Percentiles rank a stretch among this genome's conserved stretches.
Evolutionary conservation across 768 basidiomycete genomes (phyloP).

Genomic region (Neoboletus magnificus): DNA sequence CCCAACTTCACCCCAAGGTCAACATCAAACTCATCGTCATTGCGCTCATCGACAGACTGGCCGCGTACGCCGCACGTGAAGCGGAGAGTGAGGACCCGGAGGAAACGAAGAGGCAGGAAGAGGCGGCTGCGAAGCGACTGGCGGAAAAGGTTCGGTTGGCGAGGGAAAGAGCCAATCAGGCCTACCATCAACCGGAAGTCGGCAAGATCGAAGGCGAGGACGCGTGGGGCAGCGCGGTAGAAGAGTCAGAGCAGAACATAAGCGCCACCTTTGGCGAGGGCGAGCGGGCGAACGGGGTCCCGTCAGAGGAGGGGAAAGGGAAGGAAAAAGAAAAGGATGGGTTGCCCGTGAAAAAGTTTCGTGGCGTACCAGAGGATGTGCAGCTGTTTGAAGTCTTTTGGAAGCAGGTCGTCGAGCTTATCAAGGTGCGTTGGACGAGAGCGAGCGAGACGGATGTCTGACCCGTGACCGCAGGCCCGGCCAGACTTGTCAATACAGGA

Average conservation of each 20-base stretch:
- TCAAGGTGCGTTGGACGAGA: constrained; percentile 63
- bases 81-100: constrained; percentile 96
- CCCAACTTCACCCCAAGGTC: constrained; percentile 95
- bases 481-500: constrained; percentile 98
- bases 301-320: constrained; percentile 28
- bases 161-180: constrained; percentile 56
- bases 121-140: constrained; percentile 83
- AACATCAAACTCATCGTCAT: constrained; percentile 99
- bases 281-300: constrained; percentile 18
- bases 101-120: constrained; percentile 89
- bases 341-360: constrained; percentile 69
- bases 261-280: background rate
- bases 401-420: constrained; percentile 96
- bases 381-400: constrained; percentile 98
- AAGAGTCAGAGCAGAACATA: constrained; percentile 21
- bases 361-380: constrained; percentile 93
- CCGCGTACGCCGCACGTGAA: constrained; percentile 94
- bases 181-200: constrained; percentile 38
- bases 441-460: background rate
- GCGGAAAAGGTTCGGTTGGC: constrained; percentile 82
- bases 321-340: constrained; percentile 65
- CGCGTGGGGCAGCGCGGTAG: constrained; percentile 23
- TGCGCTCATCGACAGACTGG: constrained; percentile 92
- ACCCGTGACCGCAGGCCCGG: constrained; percentile 61
- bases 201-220: constrained; percentile 23